A percentile compares a stretch with the other conserved stretches of the same genome.
phyloP scores from a whole-genome alignment of 129 eudicot species.

The Glebionis coronaria region DNA sequence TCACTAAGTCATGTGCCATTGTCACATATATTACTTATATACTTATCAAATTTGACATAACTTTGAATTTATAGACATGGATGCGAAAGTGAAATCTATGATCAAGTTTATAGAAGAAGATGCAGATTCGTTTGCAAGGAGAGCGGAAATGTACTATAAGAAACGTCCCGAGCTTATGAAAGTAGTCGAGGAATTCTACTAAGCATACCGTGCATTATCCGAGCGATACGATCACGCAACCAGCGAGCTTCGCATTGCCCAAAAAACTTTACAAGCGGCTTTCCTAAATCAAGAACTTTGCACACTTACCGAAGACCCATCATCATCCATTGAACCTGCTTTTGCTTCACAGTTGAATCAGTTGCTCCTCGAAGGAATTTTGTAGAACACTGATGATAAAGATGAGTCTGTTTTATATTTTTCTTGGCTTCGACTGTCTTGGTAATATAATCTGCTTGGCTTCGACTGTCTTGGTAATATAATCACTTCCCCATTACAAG shows the following conservation, averaged over 20 bases:
- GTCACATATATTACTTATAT: no score
- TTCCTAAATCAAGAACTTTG: slow-evolving; percentile 74
- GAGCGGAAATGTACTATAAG: no score
- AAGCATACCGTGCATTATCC: slow-evolving; percentile 97
- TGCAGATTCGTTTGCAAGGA: no score
- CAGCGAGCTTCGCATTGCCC: slow-evolving; percentile 92
- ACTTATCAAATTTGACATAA: no score
- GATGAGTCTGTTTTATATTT: no score
- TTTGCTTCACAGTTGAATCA: slow-evolving; percentile 8
- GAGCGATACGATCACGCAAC: slow-evolving; percentile 91
- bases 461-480: no score
- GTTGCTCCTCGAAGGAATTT: slow-evolving; percentile 20
- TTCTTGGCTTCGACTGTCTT: no score
- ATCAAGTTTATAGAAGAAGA: slow-evolving; percentile 88
- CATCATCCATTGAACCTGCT: slow-evolving; percentile 34
- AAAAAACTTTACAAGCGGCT: slow-evolving; percentile 82
- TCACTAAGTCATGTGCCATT: no score
- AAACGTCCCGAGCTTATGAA: no score
- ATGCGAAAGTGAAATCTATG: slow-evolving; percentile 83
- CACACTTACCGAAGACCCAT: slow-evolving; percentile 48
- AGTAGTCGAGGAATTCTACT: slow-evolving; percentile 86
- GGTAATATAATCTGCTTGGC: no score
- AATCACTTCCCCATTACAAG: no score
- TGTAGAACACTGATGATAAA: slow-evolving; percentile 37
- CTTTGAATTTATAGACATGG: slow-evolving; percentile 63